These are phyloP conservation scores for Botrytis pseudocinerea DNA, from an alignment of 2,329 filamentous ascomycete species.

Conservation along the genomic window DNA sequence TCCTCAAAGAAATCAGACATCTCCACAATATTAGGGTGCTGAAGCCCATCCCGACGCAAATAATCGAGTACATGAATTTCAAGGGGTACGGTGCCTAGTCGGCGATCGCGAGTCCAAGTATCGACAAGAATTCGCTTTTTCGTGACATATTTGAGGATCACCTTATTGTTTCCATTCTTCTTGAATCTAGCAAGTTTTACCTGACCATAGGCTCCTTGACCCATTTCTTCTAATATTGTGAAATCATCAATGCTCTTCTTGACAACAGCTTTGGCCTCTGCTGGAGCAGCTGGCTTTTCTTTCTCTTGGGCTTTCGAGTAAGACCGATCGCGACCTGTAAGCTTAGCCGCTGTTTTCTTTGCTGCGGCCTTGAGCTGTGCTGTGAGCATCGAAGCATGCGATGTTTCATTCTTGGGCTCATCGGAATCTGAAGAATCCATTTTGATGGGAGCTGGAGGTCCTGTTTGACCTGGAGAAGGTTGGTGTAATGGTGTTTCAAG, in stretches of 20 bases:
- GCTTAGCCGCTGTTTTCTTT: slow-evolving; percentile 54
- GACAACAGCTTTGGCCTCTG: slow-evolving; percentile 44
- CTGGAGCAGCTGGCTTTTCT: slow-evolving; percentile 40
- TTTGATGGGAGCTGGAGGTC: slow-evolving; percentile 57
- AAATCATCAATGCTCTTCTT: slow-evolving; percentile 93
- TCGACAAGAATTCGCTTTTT: slow-evolving; percentile 96
- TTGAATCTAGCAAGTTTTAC: slow-evolving; percentile 93
- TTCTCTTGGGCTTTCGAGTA: slow-evolving; percentile 38
- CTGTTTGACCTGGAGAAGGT: slow-evolving; percentile 73
- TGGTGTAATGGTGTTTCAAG: slow-evolving; percentile 73
- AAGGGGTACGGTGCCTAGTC: slow-evolving; percentile 88
- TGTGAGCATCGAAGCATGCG: slow-evolving; percentile 52
- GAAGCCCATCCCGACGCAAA: slow-evolving; percentile 70
- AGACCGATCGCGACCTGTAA: slow-evolving; percentile 47
- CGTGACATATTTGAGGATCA: slow-evolving; percentile 96
- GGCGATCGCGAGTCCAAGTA: slow-evolving; percentile 94
- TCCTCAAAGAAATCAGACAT: slow-evolving; percentile 77
- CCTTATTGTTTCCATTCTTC: slow-evolving; percentile 71
- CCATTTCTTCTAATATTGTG: slow-evolving; percentile 94
- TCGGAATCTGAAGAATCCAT: slow-evolving; percentile 54
- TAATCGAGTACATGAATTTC: slow-evolving; percentile 98
- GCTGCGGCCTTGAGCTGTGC: slow-evolving; percentile 59
- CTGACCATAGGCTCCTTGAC: slow-evolving; percentile 95
- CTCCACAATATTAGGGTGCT: slow-evolving; percentile 69
- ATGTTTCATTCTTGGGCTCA: slow-evolving; percentile 45